phyloP scores from a whole-genome alignment of 441 rosid species.

The Metrosideros polymorpha region DNA sequence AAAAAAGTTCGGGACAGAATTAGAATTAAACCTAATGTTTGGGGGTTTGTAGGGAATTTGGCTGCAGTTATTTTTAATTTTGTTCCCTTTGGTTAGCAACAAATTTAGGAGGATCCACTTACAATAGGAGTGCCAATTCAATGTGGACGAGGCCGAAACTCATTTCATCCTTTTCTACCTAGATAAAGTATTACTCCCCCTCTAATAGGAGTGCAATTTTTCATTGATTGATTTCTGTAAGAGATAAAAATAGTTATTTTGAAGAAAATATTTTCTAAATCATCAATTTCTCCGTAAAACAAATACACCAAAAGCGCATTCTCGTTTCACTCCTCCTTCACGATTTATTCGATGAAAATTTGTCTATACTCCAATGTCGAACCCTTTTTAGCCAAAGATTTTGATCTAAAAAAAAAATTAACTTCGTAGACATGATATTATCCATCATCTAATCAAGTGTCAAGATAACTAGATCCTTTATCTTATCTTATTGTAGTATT shows the following conservation, averaged over 20 bases:
- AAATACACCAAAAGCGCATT: rapidly evolving
- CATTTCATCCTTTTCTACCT: background rate
- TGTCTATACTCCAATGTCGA: background rate
- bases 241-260: background rate
- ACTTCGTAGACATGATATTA: background rate
- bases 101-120: background rate
- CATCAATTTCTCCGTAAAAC: rapidly evolving
- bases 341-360: background rate
- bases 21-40: no score
- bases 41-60: no score
- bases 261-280: background rate
- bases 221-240: background rate
- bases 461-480: background rate
- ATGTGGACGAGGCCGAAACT: background rate
- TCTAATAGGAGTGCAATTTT: no score
- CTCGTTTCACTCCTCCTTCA: background rate
- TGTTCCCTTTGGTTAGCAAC: background rate
- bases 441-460: background rate
- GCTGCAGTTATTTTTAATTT: background rate
- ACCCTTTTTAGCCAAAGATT: background rate
- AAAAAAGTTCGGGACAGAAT: no score
- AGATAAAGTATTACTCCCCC: background rate
- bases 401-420: rapidly evolving
- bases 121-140: background rate
- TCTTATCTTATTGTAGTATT: background rate